Percentiles rank a stretch among this genome's conserved stretches.
Conservation (phyloP, 2,329 filamentous ascomycete species). For the Davidsoniella neocaledoniae region DNA sequence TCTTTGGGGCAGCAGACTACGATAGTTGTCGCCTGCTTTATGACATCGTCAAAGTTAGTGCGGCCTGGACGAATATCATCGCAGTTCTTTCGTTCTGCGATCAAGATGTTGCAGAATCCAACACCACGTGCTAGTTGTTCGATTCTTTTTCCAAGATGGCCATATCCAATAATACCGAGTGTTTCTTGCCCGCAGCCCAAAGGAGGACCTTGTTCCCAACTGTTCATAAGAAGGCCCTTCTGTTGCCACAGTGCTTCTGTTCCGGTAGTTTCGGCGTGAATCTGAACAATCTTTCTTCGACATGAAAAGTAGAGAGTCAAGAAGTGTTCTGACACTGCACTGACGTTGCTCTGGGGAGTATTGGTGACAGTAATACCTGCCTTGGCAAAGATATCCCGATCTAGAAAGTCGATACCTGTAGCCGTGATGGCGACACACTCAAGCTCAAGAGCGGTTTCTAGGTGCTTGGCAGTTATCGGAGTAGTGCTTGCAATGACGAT, state of each 20-base stretch:
- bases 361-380: slow-evolving; percentile 9
- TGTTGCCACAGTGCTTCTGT: neutral
- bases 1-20: slow-evolving; percentile 16
- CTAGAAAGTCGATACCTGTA: slow-evolving; percentile 9
- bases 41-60: slow-evolving; percentile 14
- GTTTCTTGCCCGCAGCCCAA: slow-evolving; percentile 17
- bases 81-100: slow-evolving; percentile 15
- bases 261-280: neutral
- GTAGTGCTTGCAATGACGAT: slow-evolving; percentile 11
- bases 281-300: slow-evolving; percentile 2
- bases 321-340: slow-evolving; percentile 8
- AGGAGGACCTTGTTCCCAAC: slow-evolving; percentile 14
- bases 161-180: slow-evolving; percentile 18
- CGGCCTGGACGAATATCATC: slow-evolving; percentile 4
- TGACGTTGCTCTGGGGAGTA: slow-evolving; percentile 10
- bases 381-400: slow-evolving; percentile 5
- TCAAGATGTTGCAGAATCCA: slow-evolving; percentile 15
- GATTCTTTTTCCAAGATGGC: slow-evolving; percentile 16
- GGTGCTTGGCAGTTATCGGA: slow-evolving; percentile 1
- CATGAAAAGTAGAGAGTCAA: slow-evolving; percentile 10
- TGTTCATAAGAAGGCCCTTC: slow-evolving; percentile 1
- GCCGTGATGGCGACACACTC: slow-evolving; percentile 7
- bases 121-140: slow-evolving; percentile 15
- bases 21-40: slow-evolving; percentile 15
- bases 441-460: slow-evolving; percentile 1